These are phyloP conservation scores for Casuarina glauca DNA, from an alignment of 306 rosid species.

Conservation along the genomic window DNA sequence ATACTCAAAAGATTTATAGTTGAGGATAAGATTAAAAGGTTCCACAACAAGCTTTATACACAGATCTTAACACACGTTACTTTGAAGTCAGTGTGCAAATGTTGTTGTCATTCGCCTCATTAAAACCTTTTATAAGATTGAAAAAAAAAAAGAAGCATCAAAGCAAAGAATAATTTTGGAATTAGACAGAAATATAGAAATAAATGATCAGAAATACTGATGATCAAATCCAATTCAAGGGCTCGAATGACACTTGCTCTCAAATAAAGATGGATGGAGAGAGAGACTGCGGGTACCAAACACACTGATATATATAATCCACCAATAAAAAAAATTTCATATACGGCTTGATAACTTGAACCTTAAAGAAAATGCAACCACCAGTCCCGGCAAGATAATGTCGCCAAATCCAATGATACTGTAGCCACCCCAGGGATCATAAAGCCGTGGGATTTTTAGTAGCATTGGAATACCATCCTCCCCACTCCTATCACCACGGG, in stretches of 20 bases:
- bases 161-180: background rate
- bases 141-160: background rate
- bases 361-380: constrained; percentile 96
- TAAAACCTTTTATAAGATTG: background rate
- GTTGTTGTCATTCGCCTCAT: background rate
- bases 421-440: constrained; percentile 99
- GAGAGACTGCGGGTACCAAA: background rate
- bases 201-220: background rate
- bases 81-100: background rate
- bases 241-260: background rate
- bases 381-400: constrained; percentile 91
- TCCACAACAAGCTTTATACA: background rate
- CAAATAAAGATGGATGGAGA: background rate
- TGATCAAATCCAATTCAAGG: background rate
- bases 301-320: background rate
- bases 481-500: constrained; percentile 97
- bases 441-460: constrained; percentile 92
- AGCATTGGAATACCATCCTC: constrained; percentile 99
- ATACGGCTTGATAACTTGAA: constrained; percentile 33
- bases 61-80: background rate
- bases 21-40: background rate
- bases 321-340: constrained; percentile 4
- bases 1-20: background rate
- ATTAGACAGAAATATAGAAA: background rate
- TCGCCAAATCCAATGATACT: constrained; percentile 98